Evolutionary conservation across 192 early-diverging fungal species (phyloP).

Genomic region (Chytriomyces sp.): DNA sequence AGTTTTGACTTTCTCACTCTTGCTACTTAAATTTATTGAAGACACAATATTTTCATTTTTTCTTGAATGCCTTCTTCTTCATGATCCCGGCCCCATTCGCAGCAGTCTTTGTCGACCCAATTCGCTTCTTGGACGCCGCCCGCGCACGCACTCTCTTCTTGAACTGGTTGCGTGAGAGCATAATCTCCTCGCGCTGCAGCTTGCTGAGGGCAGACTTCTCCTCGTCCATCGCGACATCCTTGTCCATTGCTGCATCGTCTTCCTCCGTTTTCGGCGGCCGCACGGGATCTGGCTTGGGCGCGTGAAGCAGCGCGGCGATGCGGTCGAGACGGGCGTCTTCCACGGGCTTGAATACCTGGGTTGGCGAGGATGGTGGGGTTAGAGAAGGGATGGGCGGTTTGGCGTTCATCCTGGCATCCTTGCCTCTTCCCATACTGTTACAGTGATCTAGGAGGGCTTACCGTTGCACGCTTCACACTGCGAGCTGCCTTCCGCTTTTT

Average conservation of each 20-base stretch:
- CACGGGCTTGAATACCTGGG: constrained; percentile 31
- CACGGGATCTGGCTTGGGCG: background rate
- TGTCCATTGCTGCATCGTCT: background rate
- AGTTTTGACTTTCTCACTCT: too few species aligned
- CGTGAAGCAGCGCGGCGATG: constrained; percentile 12
- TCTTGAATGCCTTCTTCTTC: constrained; percentile 7
- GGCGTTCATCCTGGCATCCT: background rate
- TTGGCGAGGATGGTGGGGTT: background rate
- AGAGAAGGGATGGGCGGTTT: background rate
- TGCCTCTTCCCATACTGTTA: background rate
- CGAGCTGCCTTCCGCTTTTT: constrained; percentile 22
- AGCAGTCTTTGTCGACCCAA: background rate
- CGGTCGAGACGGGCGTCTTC: constrained; percentile 27
- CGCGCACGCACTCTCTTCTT: constrained; percentile 24
- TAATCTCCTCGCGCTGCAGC: constrained; percentile 20
- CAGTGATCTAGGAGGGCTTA: background rate
- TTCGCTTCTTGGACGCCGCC: constrained; percentile 1
- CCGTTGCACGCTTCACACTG: constrained; percentile 23
- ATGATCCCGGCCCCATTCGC: constrained; percentile 3
- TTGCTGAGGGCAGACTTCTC: constrained; percentile 1
- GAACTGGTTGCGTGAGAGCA: constrained; percentile 33
- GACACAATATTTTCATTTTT: too few species aligned
- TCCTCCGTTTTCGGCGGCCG: constrained; percentile 1
- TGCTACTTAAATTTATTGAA: too few species aligned
- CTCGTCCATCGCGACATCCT: constrained; percentile 3